phyloP scores from a whole-genome alignment of 2,329 filamentous ascomycete species.

The Phaeosphaeria sp. region DNA sequence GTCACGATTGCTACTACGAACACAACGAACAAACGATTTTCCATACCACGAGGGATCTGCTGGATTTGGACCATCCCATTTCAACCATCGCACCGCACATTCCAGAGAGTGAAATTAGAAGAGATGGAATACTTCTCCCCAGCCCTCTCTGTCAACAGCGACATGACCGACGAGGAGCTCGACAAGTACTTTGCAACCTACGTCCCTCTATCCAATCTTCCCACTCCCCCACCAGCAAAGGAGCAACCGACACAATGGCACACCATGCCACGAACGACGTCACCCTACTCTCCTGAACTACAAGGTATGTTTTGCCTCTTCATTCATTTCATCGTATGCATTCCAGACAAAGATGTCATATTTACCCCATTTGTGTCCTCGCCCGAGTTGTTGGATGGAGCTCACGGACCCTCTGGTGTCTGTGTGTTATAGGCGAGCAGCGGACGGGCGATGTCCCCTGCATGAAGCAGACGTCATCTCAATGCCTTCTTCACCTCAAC shows the following conservation, averaged over 20 bases:
- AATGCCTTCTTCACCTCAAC: conserved; percentile 9
- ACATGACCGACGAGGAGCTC: conserved; percentile 48
- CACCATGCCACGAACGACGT: conserved; percentile 8
- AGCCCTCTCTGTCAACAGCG: conserved; percentile 32
- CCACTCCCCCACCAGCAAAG: conserved; percentile 49
- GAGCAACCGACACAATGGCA: conserved; percentile 22
- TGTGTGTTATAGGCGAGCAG: neutral
- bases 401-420: conserved; percentile 13
- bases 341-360: conserved; percentile 15
- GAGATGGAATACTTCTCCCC: conserved; percentile 26
- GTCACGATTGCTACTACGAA: neutral
- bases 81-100: neutral
- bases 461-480: conserved; percentile 22
- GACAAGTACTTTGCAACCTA: conserved; percentile 49
- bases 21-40: neutral
- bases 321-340: conserved; percentile 8
- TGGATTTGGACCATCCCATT: neutral
- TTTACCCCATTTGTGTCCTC: conserved; percentile 11
- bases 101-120: neutral
- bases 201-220: conserved; percentile 48
- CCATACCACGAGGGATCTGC: neutral
- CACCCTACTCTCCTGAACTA: conserved; percentile 26
- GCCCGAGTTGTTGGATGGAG: conserved; percentile 16
- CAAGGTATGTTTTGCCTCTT: conserved; percentile 33
- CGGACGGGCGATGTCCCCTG: conserved; percentile 21